Evolutionary conservation across 768 basidiomycete species (phyloP).

Genomic region (Pleurotus tuber-regium): DNA sequence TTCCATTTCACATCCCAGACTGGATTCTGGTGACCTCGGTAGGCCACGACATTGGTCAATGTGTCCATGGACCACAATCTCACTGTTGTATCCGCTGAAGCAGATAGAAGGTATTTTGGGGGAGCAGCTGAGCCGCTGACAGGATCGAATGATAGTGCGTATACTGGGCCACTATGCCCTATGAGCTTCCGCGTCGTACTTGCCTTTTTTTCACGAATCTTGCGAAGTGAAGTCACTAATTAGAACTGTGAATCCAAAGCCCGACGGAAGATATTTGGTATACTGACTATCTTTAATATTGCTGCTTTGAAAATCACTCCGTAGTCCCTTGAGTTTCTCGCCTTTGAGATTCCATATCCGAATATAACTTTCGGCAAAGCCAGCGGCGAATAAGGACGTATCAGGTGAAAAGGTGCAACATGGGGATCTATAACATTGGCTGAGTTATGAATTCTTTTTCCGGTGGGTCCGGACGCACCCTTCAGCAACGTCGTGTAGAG

Average conservation of each 20-base stretch:
- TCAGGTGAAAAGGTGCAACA: constrained; percentile 90
- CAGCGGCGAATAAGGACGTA: constrained; percentile 88
- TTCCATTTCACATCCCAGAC: constrained; percentile 99
- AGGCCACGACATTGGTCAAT: constrained; percentile 89
- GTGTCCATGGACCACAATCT: constrained; percentile 97
- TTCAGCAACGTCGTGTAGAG: constrained; percentile 92
- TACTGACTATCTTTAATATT: constrained; percentile 69
- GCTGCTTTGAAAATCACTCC: constrained; percentile 70
- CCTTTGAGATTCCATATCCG: constrained; percentile 94
- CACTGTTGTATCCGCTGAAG: constrained; percentile 88
- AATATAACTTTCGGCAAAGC: constrained; percentile 94
- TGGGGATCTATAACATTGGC: constrained; percentile 56
- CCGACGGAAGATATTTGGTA: not conserved
- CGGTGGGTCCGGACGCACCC: constrained; percentile 56
- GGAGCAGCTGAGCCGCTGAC: constrained; percentile 80
- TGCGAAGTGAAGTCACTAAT: constrained; percentile 56
- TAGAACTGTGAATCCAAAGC: not conserved
- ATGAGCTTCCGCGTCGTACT: constrained; percentile 90
- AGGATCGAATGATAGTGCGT: constrained; percentile 92
- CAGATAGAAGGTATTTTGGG: constrained; percentile 86
- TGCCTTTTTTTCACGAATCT: constrained; percentile 79
- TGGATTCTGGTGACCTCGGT: constrained; percentile 94
- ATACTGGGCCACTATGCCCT: constrained; percentile 96
- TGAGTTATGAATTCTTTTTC: constrained; percentile 8
- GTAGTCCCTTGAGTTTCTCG: constrained; percentile 75